Conservation (phyloP, 176 grass and related monocot genomes). For the Musa troglodytarum region DNA sequence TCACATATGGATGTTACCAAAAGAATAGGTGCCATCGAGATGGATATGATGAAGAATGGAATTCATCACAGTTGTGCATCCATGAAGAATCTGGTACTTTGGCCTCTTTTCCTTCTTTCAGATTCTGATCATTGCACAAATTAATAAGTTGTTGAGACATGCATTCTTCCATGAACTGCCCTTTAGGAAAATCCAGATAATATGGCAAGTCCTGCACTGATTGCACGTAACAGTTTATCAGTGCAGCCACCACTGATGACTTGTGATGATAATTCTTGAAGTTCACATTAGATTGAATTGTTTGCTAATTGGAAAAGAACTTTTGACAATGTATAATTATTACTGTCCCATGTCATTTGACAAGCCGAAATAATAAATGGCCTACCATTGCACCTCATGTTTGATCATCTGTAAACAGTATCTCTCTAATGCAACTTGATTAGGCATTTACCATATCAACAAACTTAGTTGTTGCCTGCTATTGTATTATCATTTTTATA, state of each 20-base stretch:
- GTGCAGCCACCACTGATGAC: too few species aligned
- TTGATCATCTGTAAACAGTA: background rate
- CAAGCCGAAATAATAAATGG: background rate
- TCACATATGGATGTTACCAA: slow-evolving; percentile 71
- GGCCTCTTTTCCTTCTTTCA: slow-evolving; percentile 7
- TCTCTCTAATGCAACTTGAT: too few species aligned
- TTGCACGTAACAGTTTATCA: too few species aligned
- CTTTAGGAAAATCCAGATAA: background rate
- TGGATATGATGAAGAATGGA: slow-evolving; percentile 63
- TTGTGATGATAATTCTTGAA: background rate
- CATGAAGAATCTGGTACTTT: slow-evolving; percentile 66
- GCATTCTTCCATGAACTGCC: background rate
- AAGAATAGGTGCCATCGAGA: slow-evolving; percentile 75
- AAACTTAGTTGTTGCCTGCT: background rate
- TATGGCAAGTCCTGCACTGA: background rate
- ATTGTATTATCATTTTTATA: slow-evolving; percentile 10
- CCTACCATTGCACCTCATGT: too few species aligned
- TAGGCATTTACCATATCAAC: too few species aligned
- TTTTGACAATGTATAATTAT: background rate
- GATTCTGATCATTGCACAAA: background rate
- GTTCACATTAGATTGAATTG: background rate
- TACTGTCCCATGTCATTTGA: background rate
- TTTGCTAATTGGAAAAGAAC: background rate
- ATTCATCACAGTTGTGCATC: slow-evolving; percentile 58
- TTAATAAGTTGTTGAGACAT: background rate